Evolutionary conservation across 257 asterid species (phyloP), one percentile per base, ranked within the genome.

Genomic region (Nicotiana obtusifolia): DNA sequence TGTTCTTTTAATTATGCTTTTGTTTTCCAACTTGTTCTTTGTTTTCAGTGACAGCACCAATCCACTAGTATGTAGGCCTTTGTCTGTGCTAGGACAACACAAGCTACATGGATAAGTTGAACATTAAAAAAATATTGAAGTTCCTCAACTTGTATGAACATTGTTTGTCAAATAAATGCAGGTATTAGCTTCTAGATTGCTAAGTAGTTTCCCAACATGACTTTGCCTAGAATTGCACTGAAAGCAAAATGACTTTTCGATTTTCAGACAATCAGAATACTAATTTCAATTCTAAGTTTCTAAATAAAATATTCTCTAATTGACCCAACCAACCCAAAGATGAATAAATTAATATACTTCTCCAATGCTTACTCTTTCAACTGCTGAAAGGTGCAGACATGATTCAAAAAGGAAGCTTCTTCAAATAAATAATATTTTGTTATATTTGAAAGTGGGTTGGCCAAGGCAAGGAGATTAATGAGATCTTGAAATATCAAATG

Each of bases 391-490:
- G 60, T 13, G 78, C 78, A 71, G 59, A 20, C 47, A 13, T 20
- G 22, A 56, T 41, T 20, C 61, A 22, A 22, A 75, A 22, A 47
- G 16, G 80, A 75, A 75, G 24, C 62, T 75, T 75, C 62, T 44
- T 47, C 37, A 15, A 24, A 75, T 75, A 49, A 22, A 24, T 49
- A 49, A 47, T 49, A 49, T 75, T 49, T 49, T 75, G 41, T 59
- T 75, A 75, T 24, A 75, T 75, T 44, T 49, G 80, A 75, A 49
- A 75, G 37, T 75, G 62, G 44, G 62, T 75, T 75, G 80, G 80
- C 80, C 80, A 49, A 75, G 60, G 60, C 13, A 22, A 11, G 37
- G 60, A 71, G 41, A 47, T 75, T 75, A 49, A 24, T 75, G 44
- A 75, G 80, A 75, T 75, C 62, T 75, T 75, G 62, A 75, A 49